Percentiles rank a stretch among this genome's conserved stretches.
Evolutionary conservation across 805 yeast species (phyloP).

Genomic region (Barnettozyma sucrosica): DNA sequence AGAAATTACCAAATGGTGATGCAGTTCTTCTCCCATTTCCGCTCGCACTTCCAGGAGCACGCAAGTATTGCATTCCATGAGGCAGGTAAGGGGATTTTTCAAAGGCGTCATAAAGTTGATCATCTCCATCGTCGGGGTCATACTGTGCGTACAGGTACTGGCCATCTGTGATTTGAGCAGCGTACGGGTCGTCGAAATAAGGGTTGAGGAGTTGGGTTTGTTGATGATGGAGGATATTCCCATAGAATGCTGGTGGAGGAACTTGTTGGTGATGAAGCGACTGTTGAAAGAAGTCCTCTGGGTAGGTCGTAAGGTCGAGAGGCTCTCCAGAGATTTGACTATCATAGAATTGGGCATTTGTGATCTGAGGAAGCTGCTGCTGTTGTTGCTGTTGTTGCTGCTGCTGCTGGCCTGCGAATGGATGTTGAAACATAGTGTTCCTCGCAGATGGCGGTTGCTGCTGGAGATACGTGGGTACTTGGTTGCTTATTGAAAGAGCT

Average conservation of each 20-base stretch:
- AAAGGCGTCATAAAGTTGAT: slow-evolving; percentile 10
- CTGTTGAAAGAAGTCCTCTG: slow-evolving; percentile 6
- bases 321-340: slow-evolving; percentile 14
- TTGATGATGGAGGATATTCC: background rate
- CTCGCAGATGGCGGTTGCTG: slow-evolving; percentile 1
- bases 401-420: background rate
- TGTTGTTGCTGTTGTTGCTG: background rate
- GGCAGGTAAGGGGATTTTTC: slow-evolving; percentile 3
- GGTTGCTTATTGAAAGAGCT: slow-evolving; percentile 1
- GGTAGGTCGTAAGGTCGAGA: slow-evolving; percentile 2
- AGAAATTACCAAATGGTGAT: slow-evolving; percentile 23
- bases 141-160: slow-evolving; percentile 6
- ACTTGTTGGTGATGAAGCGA: background rate
- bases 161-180: background rate
- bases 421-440: slow-evolving; percentile 1
- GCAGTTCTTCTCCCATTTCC: background rate
- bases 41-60: slow-evolving; percentile 1
- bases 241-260: slow-evolving; percentile 7
- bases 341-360: slow-evolving; percentile 26
- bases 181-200: slow-evolving; percentile 5
- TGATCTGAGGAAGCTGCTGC: slow-evolving; percentile 12
- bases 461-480: slow-evolving; percentile 1
- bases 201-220: slow-evolving; percentile 1
- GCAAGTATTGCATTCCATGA: background rate
- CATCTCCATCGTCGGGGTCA: slow-evolving; percentile 10